These are phyloP conservation scores for Tetracentron sinense DNA, from an alignment of 164 flowering plant species.

Conservation along the genomic window DNA sequence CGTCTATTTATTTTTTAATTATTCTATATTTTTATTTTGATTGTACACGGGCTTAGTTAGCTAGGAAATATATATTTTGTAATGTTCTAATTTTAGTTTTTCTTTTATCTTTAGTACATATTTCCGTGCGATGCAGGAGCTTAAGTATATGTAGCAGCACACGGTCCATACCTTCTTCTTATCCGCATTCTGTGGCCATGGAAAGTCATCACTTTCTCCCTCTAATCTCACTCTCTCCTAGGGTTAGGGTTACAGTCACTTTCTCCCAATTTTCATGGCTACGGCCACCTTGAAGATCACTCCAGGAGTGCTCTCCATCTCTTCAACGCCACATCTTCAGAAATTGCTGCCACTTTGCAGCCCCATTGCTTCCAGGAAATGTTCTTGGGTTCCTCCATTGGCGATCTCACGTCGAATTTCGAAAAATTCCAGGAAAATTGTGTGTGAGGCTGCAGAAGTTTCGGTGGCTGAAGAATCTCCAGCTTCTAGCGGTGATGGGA, in stretches of 20 bases:
- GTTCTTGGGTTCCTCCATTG: constrained; percentile 13
- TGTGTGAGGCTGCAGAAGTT: constrained; percentile 71
- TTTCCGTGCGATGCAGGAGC: too few species aligned
- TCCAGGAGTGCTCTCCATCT: constrained; percentile 17
- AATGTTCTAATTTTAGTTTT: too few species aligned
- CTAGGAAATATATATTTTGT: too few species aligned
- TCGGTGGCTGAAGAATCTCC: constrained; percentile 43
- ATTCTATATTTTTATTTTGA: too few species aligned
- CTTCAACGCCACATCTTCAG: constrained; percentile 13
- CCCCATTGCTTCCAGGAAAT: neutral
- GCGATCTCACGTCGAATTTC: constrained; percentile 1
- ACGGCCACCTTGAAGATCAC: constrained; percentile 27
- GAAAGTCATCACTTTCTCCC: constrained; percentile 5
- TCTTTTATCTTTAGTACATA: too few species aligned
- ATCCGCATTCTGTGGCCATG: constrained; percentile 25
- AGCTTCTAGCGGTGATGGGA: constrained; percentile 26
- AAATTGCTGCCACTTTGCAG: constrained; percentile 5
- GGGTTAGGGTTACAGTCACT: neutral
- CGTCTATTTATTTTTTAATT: too few species aligned
- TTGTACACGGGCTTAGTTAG: too few species aligned
- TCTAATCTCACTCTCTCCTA: constrained; percentile 6
- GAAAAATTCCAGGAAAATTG: constrained; percentile 5
- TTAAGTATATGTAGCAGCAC: too few species aligned
- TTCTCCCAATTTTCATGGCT: constrained; percentile 25
- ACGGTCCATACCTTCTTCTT: constrained; percentile 5